Evolutionary conservation across 805 yeast genomes (phyloP), one percentile per base, ranked within the genome.

Genomic region (Ogataea paradorogensis): DNA sequence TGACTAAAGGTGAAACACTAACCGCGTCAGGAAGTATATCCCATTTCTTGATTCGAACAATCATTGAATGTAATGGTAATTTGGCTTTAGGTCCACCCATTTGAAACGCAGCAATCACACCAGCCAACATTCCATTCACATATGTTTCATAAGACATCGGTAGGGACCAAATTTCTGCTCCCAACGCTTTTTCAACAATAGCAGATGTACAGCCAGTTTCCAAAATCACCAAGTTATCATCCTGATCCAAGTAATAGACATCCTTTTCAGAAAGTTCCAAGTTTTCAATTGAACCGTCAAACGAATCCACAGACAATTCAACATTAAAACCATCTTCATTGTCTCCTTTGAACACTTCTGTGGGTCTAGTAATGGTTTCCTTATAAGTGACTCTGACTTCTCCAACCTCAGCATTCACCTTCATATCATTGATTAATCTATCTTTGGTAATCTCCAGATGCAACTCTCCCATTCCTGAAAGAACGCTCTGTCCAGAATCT

Each of bases 401-500:
- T 32, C 96, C 89, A 27, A 88, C 71, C 23, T 80, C 81, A 1
- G 86, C 84, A 40, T 82, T 79, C 3, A 95, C 96, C 58, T 83
- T 82, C 73, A 89, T 71, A 42, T 88, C 95, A 30, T 75, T 76
- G n/a, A 86, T 64, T 29, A 89, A 70, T 40, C 97, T 70, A 52
- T 87, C 93, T 33, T 71, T 73, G 1, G 93, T 84, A 49, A 93
- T 89, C 51, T 93, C 98, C 35, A 93, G 70, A 64, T 93, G 99
- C 33, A 93, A 70, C 56, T 93, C 98, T 28, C 99, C 99, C 98
- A 91, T 91, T 23, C 99, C 99, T 14, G 95, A 81, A 22, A 93
- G 63, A 20, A 90, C 74, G 2, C 90, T 81, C 64, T 93, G 97
- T 6, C 93, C 95, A 40, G 87, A 70, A 51, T 91, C 98, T 43